Percentiles rank a stretch among this genome's conserved stretches.
phyloP scores from a whole-genome alignment of 73 alveolate species.

The Tetrahymena borealis region DNA sequence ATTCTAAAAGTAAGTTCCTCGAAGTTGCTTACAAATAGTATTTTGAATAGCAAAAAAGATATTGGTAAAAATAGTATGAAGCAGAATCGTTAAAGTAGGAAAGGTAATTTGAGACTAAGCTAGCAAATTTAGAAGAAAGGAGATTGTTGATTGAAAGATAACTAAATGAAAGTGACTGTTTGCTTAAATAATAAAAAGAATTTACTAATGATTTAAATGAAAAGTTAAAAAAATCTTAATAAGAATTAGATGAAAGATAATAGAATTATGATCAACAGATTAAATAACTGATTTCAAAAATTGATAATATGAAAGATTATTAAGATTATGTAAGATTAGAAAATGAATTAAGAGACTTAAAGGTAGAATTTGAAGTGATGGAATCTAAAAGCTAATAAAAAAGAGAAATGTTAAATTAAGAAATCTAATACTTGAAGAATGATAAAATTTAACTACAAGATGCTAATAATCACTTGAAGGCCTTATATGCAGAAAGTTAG shows the following conservation, averaged over 20 bases:
- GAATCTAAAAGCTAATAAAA: background rate
- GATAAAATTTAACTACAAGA: background rate
- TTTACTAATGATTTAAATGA: background rate
- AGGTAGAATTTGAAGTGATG: background rate
- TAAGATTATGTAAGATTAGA: background rate
- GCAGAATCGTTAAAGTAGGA: background rate
- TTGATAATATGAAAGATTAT: background rate
- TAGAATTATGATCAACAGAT: background rate
- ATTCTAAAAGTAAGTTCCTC: background rate
- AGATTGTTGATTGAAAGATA: background rate
- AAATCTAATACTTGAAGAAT: background rate
- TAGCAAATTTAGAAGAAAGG: background rate
- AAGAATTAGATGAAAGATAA: background rate
- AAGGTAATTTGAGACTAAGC: background rate
- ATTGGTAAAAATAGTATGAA: background rate
- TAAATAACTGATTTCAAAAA: background rate
- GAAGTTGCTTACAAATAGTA: background rate
- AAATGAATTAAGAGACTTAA: background rate
- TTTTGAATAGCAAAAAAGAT: background rate
- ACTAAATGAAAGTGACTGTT: background rate
- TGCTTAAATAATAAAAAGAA: background rate
- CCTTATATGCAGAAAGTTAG: background rate
- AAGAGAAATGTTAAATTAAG: background rate
- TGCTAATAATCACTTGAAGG: background rate
- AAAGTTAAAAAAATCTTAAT: background rate